Evolutionary conservation across 1,139 yeast genomes (phyloP).

Genomic region (Pichia sp.): DNA sequence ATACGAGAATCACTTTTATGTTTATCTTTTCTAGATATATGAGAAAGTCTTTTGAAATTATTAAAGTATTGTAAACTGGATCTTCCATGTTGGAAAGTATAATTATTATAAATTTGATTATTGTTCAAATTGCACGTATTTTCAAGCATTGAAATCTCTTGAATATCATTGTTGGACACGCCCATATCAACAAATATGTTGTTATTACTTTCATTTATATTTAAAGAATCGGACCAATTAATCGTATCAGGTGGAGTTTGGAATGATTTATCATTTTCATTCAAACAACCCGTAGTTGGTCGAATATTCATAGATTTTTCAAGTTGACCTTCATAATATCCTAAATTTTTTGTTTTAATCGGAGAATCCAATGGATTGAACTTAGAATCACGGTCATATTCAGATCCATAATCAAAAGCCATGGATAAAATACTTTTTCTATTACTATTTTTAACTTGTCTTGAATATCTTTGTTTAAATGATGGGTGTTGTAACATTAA

Average conservation of each 20-base stretch:
- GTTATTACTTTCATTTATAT: conserved; percentile 15
- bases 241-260: conserved; percentile 30
- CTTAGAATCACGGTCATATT: conserved; percentile 13
- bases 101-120: neutral
- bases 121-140: neutral
- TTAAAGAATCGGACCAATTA: conserved; percentile 31
- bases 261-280: conserved; percentile 22
- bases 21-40: conserved; percentile 4
- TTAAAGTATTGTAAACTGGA: conserved; percentile 8
- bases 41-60: neutral
- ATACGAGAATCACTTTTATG: conserved; percentile 11
- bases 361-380: conserved; percentile 22
- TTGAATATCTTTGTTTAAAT: conserved; percentile 21
- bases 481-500: conserved; percentile 12
- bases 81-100: neutral
- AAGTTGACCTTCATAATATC: conserved; percentile 6
- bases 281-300: conserved; percentile 1
- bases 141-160: conserved; percentile 6
- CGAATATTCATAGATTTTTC: conserved; percentile 5
- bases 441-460: conserved; percentile 18
- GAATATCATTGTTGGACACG: conserved; percentile 10
- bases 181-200: conserved; percentile 14
- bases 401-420: conserved; percentile 13
- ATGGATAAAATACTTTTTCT: conserved; percentile 24
- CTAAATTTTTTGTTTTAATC: conserved; percentile 10